phyloP scores from a whole-genome alignment of 805 yeast species.

The Yarrowia porcina region DNA sequence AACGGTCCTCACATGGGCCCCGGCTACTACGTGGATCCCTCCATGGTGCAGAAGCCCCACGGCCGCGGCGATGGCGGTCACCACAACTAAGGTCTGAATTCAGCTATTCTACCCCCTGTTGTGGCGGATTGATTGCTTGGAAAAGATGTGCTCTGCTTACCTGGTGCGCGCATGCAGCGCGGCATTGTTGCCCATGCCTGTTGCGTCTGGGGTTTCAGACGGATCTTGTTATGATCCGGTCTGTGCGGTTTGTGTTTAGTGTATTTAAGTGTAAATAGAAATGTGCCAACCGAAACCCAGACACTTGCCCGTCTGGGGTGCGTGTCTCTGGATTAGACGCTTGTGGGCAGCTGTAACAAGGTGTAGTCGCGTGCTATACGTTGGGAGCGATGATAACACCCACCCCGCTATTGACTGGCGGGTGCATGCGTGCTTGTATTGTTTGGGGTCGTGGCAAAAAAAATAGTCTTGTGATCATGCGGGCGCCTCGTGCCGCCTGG shows the following conservation, averaged over 20 bases:
- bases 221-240: not conserved
- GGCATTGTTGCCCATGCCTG: not conserved
- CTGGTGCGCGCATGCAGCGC: not conserved
- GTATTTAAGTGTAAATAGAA: slow-evolving; percentile 1
- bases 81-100: not conserved
- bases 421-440: not conserved
- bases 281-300: not conserved
- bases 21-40: slow-evolving; percentile 1
- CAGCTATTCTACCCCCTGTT: not conserved
- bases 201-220: not conserved
- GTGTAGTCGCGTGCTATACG: not conserved
- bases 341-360: not conserved
- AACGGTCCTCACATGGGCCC: slow-evolving; percentile 2
- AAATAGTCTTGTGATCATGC: not conserved
- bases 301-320: not conserved
- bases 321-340: not conserved
- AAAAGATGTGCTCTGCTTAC: not conserved
- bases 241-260: slow-evolving; percentile 5
- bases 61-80: not conserved
- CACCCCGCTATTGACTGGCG: not conserved
- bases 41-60: slow-evolving; percentile 12
- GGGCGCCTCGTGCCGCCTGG: not conserved
- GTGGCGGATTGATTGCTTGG: not conserved
- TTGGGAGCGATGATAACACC: not conserved
- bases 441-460: not conserved